These are phyloP conservation scores for Coix lacrymajobi DNA, from an alignment of 176 grass and related monocot genomes.

Conservation along the genomic window DNA sequence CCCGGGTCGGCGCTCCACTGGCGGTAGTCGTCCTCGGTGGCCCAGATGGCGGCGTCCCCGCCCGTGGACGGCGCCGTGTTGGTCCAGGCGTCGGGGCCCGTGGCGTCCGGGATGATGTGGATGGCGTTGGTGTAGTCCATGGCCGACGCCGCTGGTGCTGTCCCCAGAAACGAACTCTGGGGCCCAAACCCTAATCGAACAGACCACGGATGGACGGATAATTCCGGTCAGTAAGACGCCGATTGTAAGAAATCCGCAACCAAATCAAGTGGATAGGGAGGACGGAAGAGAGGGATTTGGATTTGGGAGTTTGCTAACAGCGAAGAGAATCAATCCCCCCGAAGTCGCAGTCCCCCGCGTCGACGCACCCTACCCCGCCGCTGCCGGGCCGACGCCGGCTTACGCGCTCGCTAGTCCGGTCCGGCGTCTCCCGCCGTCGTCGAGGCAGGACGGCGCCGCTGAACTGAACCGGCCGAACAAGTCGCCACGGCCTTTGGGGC, in stretches of 20 bases:
- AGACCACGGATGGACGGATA: not conserved
- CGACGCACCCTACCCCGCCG: not conserved
- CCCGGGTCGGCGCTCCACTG: constrained; percentile 52
- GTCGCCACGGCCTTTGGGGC: not conserved
- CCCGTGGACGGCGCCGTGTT: constrained; percentile 23
- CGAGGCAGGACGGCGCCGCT: not conserved
- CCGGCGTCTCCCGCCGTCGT: not conserved
- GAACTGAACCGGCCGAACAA: not conserved
- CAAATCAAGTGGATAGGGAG: not conserved
- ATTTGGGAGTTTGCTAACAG: not conserved
- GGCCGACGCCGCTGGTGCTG: not conserved
- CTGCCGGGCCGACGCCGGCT: not conserved
- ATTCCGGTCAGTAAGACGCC: not conserved
- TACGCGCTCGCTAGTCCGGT: not conserved
- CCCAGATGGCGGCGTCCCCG: constrained; percentile 61
- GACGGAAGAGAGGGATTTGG: not conserved
- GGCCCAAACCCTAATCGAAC: not conserved
- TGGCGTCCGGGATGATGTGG: constrained; percentile 68
- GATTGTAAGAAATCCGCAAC: not conserved
- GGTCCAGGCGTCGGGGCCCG: constrained; percentile 52
- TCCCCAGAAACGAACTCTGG: not conserved
- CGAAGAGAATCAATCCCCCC: not conserved
- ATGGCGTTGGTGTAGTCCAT: constrained; percentile 88
- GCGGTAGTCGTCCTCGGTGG: constrained; percentile 90
- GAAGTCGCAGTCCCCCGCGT: not conserved